phyloP scores from a whole-genome alignment of 257 asterid species.

The Nicotiana noctiflora region DNA sequence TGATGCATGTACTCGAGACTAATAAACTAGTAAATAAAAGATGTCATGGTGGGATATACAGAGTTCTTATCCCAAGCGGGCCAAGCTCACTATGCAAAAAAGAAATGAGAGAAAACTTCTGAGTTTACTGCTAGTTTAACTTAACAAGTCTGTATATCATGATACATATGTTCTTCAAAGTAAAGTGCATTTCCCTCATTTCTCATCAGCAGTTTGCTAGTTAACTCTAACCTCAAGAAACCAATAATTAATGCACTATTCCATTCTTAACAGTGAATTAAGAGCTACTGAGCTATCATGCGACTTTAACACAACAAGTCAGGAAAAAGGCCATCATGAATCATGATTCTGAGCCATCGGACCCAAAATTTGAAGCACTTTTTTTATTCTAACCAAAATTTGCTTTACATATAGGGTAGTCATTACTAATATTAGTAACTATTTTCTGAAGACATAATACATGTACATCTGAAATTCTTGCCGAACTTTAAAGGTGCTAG shows the following conservation, averaged over 20 bases:
- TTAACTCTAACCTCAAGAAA: background rate
- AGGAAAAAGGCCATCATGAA: background rate
- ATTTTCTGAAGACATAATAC: too few species aligned
- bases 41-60: background rate
- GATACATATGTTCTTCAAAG: background rate
- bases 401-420: too few species aligned
- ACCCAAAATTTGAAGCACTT: too few species aligned
- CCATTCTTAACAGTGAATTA: background rate
- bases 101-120: background rate
- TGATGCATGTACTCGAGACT: background rate
- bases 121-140: background rate
- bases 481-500: too few species aligned
- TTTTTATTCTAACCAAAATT: too few species aligned
- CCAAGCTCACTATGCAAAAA: background rate
- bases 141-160: background rate
- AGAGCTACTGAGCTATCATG: background rate
- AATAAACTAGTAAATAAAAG: background rate
- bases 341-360: too few species aligned
- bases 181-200: background rate
- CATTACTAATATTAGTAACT: too few species aligned
- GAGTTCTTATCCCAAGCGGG: background rate
- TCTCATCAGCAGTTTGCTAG: background rate
- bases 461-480: too few species aligned
- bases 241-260: background rate
- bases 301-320: background rate